Base-by-base conservation (phyloP, 139 green algal species). In the Chloropicon primus region DNA sequence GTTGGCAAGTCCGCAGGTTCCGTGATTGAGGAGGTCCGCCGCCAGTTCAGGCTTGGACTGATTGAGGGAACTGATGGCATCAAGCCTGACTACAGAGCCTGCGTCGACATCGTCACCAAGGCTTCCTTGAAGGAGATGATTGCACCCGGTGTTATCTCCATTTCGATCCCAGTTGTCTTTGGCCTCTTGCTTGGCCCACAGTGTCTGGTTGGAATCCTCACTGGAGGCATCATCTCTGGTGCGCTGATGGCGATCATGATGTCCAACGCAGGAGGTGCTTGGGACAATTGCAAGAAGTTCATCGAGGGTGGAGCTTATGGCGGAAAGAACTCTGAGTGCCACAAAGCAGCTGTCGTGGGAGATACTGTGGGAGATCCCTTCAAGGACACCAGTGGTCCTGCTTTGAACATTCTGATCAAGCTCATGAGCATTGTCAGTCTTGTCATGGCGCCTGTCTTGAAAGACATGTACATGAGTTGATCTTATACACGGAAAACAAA, bases 231-330 rank as follows among this genome's bases (percentile, higher is more conserved):
- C 54, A 72, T 81, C 17, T 88, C 84, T 17, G 84, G 81, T 5
- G 23, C 24, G 41, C 41, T 62, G 79, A 80, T 90, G 24, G 86
- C 81, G 3, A 80, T 90, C 41, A 84, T 81, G 21, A 78, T 84
- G 25, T 86, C 84, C 72, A 90, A 87, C 75, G 77, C 87, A 24
- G 87, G 87, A 22, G 87, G 87, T 27, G 88, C 88, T 72, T 92
- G 88, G 88, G 88, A 92, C 76, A 92, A 92, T 72, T 83, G 86
- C 53, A 92, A 92, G 80, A 92, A 92, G 80, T 92, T 87, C 76
- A 78, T 92, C 21, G 88, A 92, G 77, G 41, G 41, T n/a, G 41
- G 41, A 62, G 41, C 41, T 62, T 62, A n/a, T 17, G 41, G 41
- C 41, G 41, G 41, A 17, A 62, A 62, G 41, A 62, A 62, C 41